Conservation (phyloP, 1,284 basidiomycete species). For the Ceratobasidium sp. region DNA sequence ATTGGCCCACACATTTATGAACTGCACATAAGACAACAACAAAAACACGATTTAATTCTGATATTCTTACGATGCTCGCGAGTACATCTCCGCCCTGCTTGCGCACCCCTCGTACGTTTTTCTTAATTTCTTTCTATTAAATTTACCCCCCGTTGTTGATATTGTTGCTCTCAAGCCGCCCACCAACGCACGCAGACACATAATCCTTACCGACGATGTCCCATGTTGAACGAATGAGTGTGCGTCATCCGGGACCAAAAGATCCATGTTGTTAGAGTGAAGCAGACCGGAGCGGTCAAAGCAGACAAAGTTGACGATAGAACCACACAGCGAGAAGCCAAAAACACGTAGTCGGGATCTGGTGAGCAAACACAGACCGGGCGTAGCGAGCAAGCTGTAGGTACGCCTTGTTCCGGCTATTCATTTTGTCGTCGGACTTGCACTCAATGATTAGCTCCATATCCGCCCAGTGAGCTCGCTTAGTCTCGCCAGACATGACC, state of each 20-base stretch:
- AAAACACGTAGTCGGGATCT: neutral
- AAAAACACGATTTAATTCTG: constrained; percentile 10
- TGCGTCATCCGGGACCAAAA: neutral
- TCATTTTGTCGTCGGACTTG: neutral
- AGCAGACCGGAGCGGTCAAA: constrained; percentile 11
- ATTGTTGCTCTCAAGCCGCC: constrained; percentile 10
- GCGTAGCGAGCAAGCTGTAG: constrained; percentile 30
- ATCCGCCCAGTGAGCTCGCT: constrained; percentile 8
- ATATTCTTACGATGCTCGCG: constrained; percentile 32
- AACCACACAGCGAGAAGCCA: constrained; percentile 3
- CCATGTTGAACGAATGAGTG: neutral
- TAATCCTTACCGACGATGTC: constrained; percentile 31
- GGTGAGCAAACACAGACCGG: constrained; percentile 4
- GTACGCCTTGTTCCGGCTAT: neutral
- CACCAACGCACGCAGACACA: constrained; percentile 22
- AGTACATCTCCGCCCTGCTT: constrained; percentile 31
- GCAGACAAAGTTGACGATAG: neutral
- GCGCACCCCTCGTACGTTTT: constrained; percentile 26
- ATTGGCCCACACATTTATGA: constrained; percentile 37
- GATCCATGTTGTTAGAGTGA: neutral
- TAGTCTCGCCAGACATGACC: neutral
- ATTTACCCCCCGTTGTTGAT: too few species aligned
- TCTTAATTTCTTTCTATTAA: neutral
- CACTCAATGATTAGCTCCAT: constrained; percentile 19
- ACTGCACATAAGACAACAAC: constrained; percentile 33